Evolutionary conservation across 257 asterid species (phyloP).

Genomic region (Cynanchum wilfordii): DNA sequence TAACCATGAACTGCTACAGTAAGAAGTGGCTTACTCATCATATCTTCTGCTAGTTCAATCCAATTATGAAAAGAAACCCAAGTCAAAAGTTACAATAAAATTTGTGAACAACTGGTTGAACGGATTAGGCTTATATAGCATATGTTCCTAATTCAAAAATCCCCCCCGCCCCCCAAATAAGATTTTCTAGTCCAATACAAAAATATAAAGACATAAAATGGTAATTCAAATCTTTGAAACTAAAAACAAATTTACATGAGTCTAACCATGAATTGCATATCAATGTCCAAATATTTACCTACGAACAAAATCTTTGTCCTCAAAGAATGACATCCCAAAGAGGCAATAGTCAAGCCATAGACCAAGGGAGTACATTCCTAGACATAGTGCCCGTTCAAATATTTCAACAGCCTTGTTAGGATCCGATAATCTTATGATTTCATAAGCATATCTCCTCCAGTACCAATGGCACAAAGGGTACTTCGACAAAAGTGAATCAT

Average conservation of each 20-base stretch:
- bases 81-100: not conserved
- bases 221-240: not conserved
- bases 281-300: slow-evolving; percentile 45
- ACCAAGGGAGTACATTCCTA: slow-evolving; percentile 63
- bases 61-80: not conserved
- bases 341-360: slow-evolving; percentile 81
- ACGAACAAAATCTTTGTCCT: slow-evolving; percentile 69
- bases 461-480: slow-evolving; percentile 92
- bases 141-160: not conserved
- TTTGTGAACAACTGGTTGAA: not conserved
- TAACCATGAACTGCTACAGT: not conserved
- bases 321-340: slow-evolving; percentile 48
- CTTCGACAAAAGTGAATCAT: slow-evolving; percentile 60
- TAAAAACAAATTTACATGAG: not conserved
- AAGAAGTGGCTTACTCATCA: not conserved
- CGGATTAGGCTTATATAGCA: no score
- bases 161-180: no score
- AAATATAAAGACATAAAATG: not conserved
- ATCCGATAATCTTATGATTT: slow-evolving; percentile 49
- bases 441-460: slow-evolving; percentile 70
- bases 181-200: not conserved
- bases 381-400: slow-evolving; percentile 56
- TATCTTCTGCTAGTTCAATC: not conserved
- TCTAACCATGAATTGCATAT: not conserved
- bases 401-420: slow-evolving; percentile 58